A percentile compares a stretch with the other conserved stretches of the same genome.
phyloP scores from a whole-genome alignment of 108 stramenopile genomes.

The Fistulifera pelliculosa region DNA sequence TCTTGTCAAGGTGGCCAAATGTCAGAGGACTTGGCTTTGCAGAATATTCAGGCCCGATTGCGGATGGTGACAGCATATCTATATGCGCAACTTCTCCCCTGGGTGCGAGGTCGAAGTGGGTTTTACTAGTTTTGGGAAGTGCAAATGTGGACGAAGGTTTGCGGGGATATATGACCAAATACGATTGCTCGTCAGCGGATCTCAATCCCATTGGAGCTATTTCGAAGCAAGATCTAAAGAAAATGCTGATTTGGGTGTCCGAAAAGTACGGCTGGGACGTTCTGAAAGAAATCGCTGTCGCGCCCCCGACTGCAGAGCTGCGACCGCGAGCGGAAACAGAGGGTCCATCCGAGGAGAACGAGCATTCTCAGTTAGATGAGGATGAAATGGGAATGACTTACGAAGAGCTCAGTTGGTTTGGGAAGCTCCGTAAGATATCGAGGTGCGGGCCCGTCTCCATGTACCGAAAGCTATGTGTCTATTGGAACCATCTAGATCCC shows the following conservation, averaged over 20 bases:
- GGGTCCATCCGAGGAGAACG: slow-evolving; percentile 18
- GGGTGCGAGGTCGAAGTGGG: slow-evolving; percentile 80
- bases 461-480: slow-evolving; percentile 73
- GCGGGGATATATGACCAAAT: slow-evolving; percentile 99
- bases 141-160: slow-evolving; percentile 98
- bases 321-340: slow-evolving; percentile 72
- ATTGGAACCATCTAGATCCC: slow-evolving; percentile 76
- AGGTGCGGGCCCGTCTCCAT: slow-evolving; percentile 94
- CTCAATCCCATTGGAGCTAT: slow-evolving; percentile 98
- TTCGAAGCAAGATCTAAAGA: slow-evolving; percentile 85
- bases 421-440: slow-evolving; percentile 84
- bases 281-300: slow-evolving; percentile 83
- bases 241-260: slow-evolving; percentile 77
- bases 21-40: slow-evolving; percentile 93
- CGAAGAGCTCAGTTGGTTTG: slow-evolving; percentile 91
- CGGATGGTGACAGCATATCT: slow-evolving; percentile 97
- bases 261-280: slow-evolving; percentile 53
- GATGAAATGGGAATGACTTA: slow-evolving; percentile 99
- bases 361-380: slow-evolving; percentile 90
- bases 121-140: slow-evolving; percentile 95
- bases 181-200: slow-evolving; percentile 97
- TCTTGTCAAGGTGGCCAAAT: slow-evolving; percentile 68
- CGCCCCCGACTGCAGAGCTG: slow-evolving; percentile 96
- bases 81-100: slow-evolving; percentile 94
- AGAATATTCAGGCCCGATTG: slow-evolving; percentile 97